These are phyloP conservation scores for Triangularia setosa DNA, from an alignment of 2,329 filamentous ascomycete species.

Conservation along the genomic window DNA sequence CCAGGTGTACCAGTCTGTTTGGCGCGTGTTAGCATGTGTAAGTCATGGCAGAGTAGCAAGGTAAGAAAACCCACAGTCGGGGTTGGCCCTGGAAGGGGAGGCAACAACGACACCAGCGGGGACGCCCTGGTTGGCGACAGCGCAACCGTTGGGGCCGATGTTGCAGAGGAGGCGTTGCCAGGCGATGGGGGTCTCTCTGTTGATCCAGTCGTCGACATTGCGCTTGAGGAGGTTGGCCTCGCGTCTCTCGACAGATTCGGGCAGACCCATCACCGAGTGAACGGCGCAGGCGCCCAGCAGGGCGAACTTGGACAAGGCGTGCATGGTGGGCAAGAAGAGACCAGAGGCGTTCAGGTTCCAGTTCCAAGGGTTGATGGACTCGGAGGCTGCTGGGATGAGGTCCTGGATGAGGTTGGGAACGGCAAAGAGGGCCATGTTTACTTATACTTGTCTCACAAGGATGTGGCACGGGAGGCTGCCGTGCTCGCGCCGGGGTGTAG, in stretches of 20 bases:
- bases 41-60: not conserved
- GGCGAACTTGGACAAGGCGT: slow-evolving; percentile 46
- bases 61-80: slow-evolving; percentile 47
- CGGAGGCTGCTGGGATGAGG: slow-evolving; percentile 15
- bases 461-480: not conserved
- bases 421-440: slow-evolving; percentile 19
- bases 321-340: slow-evolving; percentile 28
- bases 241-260: slow-evolving; percentile 30
- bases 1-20: slow-evolving; percentile 72
- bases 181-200: slow-evolving; percentile 49
- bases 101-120: slow-evolving; percentile 53
- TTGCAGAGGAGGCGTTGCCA: slow-evolving; percentile 53
- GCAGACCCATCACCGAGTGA: slow-evolving; percentile 48
- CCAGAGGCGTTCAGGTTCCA: slow-evolving; percentile 15
- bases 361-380: slow-evolving; percentile 3
- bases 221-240: slow-evolving; percentile 41
- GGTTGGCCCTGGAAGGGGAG: slow-evolving; percentile 49
- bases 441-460: slow-evolving; percentile 5
- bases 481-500: not conserved
- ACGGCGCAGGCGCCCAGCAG: slow-evolving; percentile 49
- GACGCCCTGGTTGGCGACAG: slow-evolving; percentile 41
- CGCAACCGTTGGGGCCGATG: slow-evolving; percentile 53
- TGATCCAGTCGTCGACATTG: slow-evolving; percentile 50
- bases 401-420: slow-evolving; percentile 11
- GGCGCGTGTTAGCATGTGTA: not conserved